Percentiles rank a stretch among this genome's conserved stretches.
phyloP scores from a whole-genome alignment of 768 basidiomycete genomes.

The Cubamyces sp. region DNA sequence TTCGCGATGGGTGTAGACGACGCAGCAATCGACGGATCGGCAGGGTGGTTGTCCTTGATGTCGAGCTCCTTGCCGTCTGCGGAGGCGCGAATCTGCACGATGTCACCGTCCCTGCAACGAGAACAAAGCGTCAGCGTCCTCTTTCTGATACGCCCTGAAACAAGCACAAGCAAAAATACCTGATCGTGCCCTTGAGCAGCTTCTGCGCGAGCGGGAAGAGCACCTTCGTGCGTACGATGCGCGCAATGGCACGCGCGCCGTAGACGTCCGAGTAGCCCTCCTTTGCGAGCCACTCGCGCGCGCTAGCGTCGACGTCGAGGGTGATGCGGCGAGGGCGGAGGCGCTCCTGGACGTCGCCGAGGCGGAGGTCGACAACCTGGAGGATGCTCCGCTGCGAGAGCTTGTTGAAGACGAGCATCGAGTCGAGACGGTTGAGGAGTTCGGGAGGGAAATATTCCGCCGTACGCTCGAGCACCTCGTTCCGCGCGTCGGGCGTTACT shows the following conservation, averaged over 20 bases:
- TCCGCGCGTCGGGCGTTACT: constrained; percentile 62
- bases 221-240: constrained; percentile 83
- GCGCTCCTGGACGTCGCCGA: constrained; percentile 72
- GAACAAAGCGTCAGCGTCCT: neutral
- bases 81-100: constrained; percentile 39
- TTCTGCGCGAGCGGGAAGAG: constrained; percentile 83
- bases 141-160: no score
- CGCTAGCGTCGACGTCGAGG: constrained; percentile 66
- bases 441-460: constrained; percentile 88
- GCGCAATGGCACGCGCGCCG: constrained; percentile 85
- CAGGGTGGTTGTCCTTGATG: constrained; percentile 43
- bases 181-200: constrained; percentile 76
- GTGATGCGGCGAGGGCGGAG: constrained; percentile 67
- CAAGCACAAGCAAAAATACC: constrained; percentile 48
- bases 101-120: constrained; percentile 49
- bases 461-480: constrained; percentile 74
- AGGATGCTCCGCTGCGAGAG: constrained; percentile 73
- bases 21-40: constrained; percentile 33
- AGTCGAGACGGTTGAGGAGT: constrained; percentile 86
- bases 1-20: constrained; percentile 16
- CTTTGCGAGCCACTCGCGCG: constrained; percentile 69
- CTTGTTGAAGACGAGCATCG: constrained; percentile 90
- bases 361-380: constrained; percentile 76
- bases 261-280: constrained; percentile 85
- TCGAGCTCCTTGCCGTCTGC: constrained; percentile 39